A percentile compares a stretch with the other conserved stretches of the same genome.
phyloP scores from a whole-genome alignment of 2,329 filamentous ascomycete genomes.

The Talaromyces sp. region DNA sequence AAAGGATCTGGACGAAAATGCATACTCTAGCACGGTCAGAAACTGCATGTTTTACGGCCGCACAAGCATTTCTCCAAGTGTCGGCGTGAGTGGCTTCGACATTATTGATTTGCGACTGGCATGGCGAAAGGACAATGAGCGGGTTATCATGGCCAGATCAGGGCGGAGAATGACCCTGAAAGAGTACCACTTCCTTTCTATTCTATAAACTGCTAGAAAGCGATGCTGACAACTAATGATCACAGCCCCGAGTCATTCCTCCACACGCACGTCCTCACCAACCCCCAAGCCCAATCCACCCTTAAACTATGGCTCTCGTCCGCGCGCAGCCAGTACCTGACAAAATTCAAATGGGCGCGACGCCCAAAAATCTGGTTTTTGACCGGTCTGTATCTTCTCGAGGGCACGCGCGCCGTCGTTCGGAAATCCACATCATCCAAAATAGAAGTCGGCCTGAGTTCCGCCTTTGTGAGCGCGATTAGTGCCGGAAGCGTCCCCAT shows the following conservation, averaged over 20 bases:
- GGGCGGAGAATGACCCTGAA: constrained; percentile 15
- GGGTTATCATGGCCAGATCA: constrained; percentile 16
- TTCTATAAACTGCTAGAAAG: background rate
- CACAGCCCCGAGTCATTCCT: constrained; percentile 18
- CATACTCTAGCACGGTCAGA: constrained; percentile 13
- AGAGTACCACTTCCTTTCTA: constrained; percentile 12
- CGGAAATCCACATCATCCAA: constrained; percentile 11
- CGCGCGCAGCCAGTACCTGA: constrained; percentile 16
- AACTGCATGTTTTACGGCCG: constrained; percentile 16
- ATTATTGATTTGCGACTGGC: constrained; percentile 19
- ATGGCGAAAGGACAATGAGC: constrained; percentile 17
- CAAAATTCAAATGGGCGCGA: constrained; percentile 20
- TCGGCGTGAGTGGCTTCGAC: constrained; percentile 16
- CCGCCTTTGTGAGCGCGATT: constrained; percentile 14
- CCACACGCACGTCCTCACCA: constrained; percentile 12
- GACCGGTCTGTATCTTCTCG: constrained; percentile 18
- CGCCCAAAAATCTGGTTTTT: constrained; percentile 21
- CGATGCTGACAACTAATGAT: too few species aligned
- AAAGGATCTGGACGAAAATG: constrained; percentile 14
- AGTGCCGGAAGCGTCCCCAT: constrained; percentile 16
- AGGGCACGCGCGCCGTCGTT: constrained; percentile 16
- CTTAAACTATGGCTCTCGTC: constrained; percentile 22
- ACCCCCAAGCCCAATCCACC: constrained; percentile 14
- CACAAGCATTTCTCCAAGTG: constrained; percentile 13
- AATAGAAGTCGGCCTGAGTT: constrained; percentile 16